These are phyloP conservation scores for Dichotomocladium elegans DNA, from an alignment of 371 early-diverging fungal species.

Conservation along the genomic window DNA sequence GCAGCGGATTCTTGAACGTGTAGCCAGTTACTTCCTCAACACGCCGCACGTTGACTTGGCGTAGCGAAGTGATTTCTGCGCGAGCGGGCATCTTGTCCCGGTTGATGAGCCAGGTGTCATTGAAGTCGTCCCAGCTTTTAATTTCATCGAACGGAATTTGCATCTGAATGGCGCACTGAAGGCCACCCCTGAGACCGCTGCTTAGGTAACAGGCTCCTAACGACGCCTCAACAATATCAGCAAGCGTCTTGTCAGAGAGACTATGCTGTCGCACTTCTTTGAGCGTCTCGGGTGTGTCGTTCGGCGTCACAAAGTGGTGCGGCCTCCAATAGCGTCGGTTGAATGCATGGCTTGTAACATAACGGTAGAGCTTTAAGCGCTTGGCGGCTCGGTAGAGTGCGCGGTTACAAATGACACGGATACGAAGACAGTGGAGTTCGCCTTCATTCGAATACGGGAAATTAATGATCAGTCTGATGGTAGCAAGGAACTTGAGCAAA, in stretches of 20 bases:
- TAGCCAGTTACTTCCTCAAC: slow-evolving; percentile 65
- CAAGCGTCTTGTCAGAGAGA: slow-evolving; percentile 79
- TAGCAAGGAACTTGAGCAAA: slow-evolving; percentile 83
- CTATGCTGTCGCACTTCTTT: slow-evolving; percentile 30
- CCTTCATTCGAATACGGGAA: slow-evolving; percentile 83
- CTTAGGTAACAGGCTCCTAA: slow-evolving; percentile 77
- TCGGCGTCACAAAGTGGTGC: slow-evolving; percentile 33
- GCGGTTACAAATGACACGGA: slow-evolving; percentile 74
- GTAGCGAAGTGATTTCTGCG: slow-evolving; percentile 23
- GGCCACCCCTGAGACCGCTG: slow-evolving; percentile 61
- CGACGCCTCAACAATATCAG: slow-evolving; percentile 88
- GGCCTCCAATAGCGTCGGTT: slow-evolving; percentile 67
- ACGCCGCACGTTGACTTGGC: slow-evolving; percentile 16
- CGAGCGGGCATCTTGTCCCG: slow-evolving; percentile 26
- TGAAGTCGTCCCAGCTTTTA: slow-evolving; percentile 48
- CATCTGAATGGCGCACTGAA: slow-evolving; percentile 54
- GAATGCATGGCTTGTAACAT: slow-evolving; percentile 59
- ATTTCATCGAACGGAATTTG: slow-evolving; percentile 58
- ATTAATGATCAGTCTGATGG: slow-evolving; percentile 73
- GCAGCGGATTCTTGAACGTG: slow-evolving; percentile 58
- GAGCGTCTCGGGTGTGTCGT: slow-evolving; percentile 32
- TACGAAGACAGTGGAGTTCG: slow-evolving; percentile 67
- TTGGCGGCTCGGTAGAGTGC: slow-evolving; percentile 61
- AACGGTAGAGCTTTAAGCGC: slow-evolving; percentile 52
- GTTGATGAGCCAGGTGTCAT: slow-evolving; percentile 20